Base-by-base conservation (phyloP, 345 rosid species). In the Gossypium raimondii region DNA sequence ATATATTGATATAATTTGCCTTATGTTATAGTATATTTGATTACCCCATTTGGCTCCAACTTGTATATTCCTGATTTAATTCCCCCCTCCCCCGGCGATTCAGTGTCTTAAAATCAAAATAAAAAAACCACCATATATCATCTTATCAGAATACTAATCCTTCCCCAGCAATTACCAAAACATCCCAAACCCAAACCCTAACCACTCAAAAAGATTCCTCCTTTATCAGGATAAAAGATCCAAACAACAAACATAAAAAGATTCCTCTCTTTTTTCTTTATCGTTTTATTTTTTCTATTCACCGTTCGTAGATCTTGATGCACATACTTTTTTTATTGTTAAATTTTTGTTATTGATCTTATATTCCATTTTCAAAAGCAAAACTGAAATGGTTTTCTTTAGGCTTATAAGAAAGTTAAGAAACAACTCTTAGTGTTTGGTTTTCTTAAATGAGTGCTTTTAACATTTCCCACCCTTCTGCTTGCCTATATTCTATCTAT, bases 11-110 rank as follows among this genome's bases (percentile, higher is more conserved):
- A 16, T 18, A 25, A 7, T 18, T 12, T 48, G 14, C 5, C 41
- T 34, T 27, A 5, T 67, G 4, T 13, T 22, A 22, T 45, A 7
- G 4, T 70, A 65, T 16, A 41, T 14, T 24, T 25, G 52, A 73
- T 83, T 79, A 5, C 80, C 81, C 78, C 41, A 41, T 83, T 67
- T 44, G 24, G 24, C 24, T 22, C 24, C 1, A 22, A 22, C 24
- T 22, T 22, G 24, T 22, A 22, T 22, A 22, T 13, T 61, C 8
- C 67, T 34, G 17, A 45, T 47, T 57, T 5, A 34, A 34, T 34
- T 4, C 0, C 7, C 1, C 7, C 18, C 18, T 2, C 18, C 7
- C 4, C 45, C 51, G 25, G 22, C 44, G 18, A 51, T 51, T 53
- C 69, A 48, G 52, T 9, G 58, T n/a, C 18, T 41, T 20, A 51